Base-by-base conservation (phyloP, 805 yeast species). In the Zygosaccharomyces rouxii region DNA sequence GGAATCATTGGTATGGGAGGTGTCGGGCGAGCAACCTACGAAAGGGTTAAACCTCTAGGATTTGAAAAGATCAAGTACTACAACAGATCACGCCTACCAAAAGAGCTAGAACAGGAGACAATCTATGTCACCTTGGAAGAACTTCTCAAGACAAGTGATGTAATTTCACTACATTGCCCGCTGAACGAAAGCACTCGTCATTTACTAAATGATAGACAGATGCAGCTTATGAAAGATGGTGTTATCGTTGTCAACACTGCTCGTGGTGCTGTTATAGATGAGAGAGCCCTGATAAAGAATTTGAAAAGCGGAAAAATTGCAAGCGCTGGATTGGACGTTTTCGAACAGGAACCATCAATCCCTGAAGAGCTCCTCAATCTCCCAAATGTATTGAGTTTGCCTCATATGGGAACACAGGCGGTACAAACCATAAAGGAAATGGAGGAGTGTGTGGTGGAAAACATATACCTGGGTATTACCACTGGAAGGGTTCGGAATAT, bases 1-100 rank as follows among this genome's bases (percentile, higher is more conserved):
- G 95, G 95, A 35, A 83, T 86, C 52, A 71, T 83, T 49, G 95
- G 95, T n/a, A 76, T 86, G 79, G 95, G 95, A 14, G 94, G 92
- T 19, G 86, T 86, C 67, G 95, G 95, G 42, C 78, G 89, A 50
- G 85, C 85, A 28, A 80, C 86, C 47, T 72, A 86, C 50, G 80
- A 80, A 55, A 75, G 89, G 54, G 73, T 84, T 51, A 66, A 66
- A 54, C 88, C 89, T 5, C 86, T 86, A 66, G 92, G 89, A 5
- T 84, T 86, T 65, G 70, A 65, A 28, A 80, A 79, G 58, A 77
- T 83, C 52, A 63, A 81, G 28, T 86, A 86, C 69, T 75, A 87
- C 68, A 86, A 86, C 70, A 76, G 95, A 54, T 67, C 66, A 41
- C 68, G 73, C 58, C 71, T 87, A 54, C 46, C 72, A 6, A 69